Percentiles rank a stretch among this genome's conserved stretches.
Conservation (phyloP, 2,329 filamentous ascomycete genomes). For the Trichoderma asperellum region DNA sequence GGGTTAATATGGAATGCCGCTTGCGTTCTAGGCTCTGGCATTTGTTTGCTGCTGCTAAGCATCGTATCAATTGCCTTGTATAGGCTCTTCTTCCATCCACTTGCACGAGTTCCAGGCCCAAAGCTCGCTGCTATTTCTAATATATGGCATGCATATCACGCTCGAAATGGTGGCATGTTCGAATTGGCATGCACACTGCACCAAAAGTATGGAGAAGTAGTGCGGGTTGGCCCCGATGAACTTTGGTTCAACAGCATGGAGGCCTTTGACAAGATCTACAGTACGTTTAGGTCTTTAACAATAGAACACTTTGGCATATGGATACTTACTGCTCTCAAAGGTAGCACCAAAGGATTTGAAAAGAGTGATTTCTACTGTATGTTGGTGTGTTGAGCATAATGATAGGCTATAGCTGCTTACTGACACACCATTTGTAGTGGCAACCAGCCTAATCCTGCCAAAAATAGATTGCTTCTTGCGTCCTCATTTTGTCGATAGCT, state of each 20-base stretch:
- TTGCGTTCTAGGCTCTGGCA: background rate
- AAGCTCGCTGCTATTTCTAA: slow-evolving; percentile 51
- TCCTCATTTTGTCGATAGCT: slow-evolving; percentile 47
- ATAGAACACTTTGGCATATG: background rate
- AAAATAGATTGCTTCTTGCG: slow-evolving; percentile 45
- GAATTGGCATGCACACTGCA: slow-evolving; percentile 51
- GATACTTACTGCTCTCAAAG: slow-evolving; percentile 36
- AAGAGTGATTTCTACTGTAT: slow-evolving; percentile 59
- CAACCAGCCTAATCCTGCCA: slow-evolving; percentile 51
- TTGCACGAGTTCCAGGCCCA: slow-evolving; percentile 53
- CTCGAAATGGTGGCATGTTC: slow-evolving; percentile 49
- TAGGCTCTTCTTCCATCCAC: slow-evolving; percentile 49
- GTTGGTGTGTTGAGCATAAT: slow-evolving; percentile 29
- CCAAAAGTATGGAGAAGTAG: slow-evolving; percentile 51
- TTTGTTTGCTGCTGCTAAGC: background rate
- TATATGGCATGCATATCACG: slow-evolving; percentile 53
- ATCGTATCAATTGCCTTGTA: slow-evolving; percentile 40
- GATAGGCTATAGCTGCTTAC: background rate
- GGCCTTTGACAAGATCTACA: slow-evolving; percentile 54
- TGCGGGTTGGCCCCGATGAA: slow-evolving; percentile 59
- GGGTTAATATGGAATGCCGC: slow-evolving; percentile 17
- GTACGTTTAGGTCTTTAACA: slow-evolving; percentile 38
- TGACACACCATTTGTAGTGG: slow-evolving; percentile 40
- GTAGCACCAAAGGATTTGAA: slow-evolving; percentile 51
- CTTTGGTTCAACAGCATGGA: slow-evolving; percentile 56